Evolutionary conservation across 202 grass and related monocot species (phyloP), one percentile per base, ranked within the genome.

Genomic region (Bolboschoenoplectus hybrid): DNA sequence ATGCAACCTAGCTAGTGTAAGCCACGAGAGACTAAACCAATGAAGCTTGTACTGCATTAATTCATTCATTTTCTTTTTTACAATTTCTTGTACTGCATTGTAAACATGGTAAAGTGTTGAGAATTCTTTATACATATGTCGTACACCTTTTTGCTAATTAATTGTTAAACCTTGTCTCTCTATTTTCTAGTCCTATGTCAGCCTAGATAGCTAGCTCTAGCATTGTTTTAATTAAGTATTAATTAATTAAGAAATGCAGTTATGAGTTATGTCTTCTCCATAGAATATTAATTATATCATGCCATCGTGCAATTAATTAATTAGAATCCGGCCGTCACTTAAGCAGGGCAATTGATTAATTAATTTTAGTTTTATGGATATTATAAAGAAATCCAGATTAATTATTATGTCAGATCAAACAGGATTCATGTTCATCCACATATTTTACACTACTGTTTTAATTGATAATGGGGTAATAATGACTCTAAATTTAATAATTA

Each of bases 61-160:
- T 19, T 61, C 1, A 26, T 26, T 26, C 26, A 26, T 26, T 26
- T n/a, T 58, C 19, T 19, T 19, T n/a, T 61, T 61, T 16, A 61
- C 17, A 61, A 61, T 61, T n/a, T 20, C 16, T 61, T 61, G 57
- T 61, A 61, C 57, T 72, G 3, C 68, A 72, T 72, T 72, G 41
- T 19, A 72, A 46, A 46, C 16, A 72, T 72, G 16, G 68, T 9
- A 72, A n/a, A 6, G 17, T 26, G 17, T 45, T n/a, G 16, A 45
- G 14, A 45, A 45, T 3, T 71, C 40, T 9, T 72, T 46, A 46
- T 35, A 2, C 2, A 8, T 10, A 8, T 20, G 68, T 17, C 7
- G 16, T 44, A 71, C 67, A 10, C 62, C 62, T 64, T n/a, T 71
- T 10, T 71, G 3, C 2, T 46, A 19, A 45, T 46, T 46, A 44